Percentiles rank a stretch among this genome's conserved stretches.
phyloP scores from a whole-genome alignment of 2,329 filamentous ascomycete species.

The Podosphaera fusca region DNA sequence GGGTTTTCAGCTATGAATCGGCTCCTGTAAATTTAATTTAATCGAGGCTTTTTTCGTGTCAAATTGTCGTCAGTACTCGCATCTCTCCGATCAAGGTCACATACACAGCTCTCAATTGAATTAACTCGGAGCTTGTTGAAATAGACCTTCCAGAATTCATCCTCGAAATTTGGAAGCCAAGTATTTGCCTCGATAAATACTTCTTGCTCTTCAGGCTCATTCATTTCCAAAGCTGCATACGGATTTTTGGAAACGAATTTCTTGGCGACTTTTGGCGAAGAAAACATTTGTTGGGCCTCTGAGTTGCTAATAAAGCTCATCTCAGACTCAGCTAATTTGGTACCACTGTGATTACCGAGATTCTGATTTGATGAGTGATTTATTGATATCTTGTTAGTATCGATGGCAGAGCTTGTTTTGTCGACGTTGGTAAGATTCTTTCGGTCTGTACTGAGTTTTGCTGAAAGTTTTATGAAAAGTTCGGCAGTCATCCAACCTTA shows the following conservation, averaged over 20 bases:
- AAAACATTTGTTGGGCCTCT: not conserved
- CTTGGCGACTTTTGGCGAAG: not conserved
- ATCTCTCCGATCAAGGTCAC: constrained; percentile 7
- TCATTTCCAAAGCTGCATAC: not conserved
- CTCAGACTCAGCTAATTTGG: not conserved
- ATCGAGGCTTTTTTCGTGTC: not conserved
- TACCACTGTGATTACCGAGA: not conserved
- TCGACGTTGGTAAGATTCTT: not conserved
- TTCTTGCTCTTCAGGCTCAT: not conserved
- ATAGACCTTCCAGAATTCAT: constrained; percentile 14
- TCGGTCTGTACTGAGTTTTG: constrained; percentile 8
- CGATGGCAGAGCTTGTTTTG: not conserved
- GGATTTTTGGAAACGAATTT: not conserved
- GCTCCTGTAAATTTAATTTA: not conserved
- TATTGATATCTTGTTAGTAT: not conserved
- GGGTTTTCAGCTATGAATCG: too few relatives aligned
- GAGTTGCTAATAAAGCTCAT: not conserved
- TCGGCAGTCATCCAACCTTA: constrained; percentile 21
- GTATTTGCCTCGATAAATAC: not conserved
- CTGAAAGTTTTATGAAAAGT: constrained; percentile 18
- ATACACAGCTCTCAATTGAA: constrained; percentile 12
- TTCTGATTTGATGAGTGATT: not conserved
- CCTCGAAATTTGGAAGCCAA: constrained; percentile 7
- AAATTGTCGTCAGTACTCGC: not conserved
- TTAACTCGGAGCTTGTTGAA: constrained; percentile 16